Percentiles rank a stretch among this genome's conserved stretches.
phyloP scores from a whole-genome alignment of 2,329 filamentous ascomycete genomes.

The Aspergillus fumigatiaffinis region DNA sequence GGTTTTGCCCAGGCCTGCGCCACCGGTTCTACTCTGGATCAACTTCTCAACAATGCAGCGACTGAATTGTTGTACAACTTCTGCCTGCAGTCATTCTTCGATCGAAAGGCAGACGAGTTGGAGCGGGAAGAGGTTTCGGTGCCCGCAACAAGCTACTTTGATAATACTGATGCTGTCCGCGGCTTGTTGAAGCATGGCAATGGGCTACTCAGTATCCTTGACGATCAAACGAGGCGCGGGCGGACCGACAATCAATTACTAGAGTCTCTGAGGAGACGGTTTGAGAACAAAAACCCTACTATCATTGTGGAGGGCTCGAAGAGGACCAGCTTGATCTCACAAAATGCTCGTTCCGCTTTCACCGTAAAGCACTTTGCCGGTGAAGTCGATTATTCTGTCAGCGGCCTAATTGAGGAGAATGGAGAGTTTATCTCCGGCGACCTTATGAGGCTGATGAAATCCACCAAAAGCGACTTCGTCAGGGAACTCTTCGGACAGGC shows the following conservation, averaged over 20 bases:
- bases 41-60: constrained; percentile 90
- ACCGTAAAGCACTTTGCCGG: constrained; percentile 94
- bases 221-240: constrained; percentile 89
- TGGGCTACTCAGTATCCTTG: constrained; percentile 86
- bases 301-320: constrained; percentile 75
- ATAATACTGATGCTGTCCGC: constrained; percentile 91
- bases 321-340: constrained; percentile 84
- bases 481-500: constrained; percentile 93
- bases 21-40: constrained; percentile 82
- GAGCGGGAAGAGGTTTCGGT: constrained; percentile 92
- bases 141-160: constrained; percentile 91
- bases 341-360: constrained; percentile 76
- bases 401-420: constrained; percentile 88
- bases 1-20: constrained; percentile 83
- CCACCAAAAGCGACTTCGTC: constrained; percentile 84
- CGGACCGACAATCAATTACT: constrained; percentile 85
- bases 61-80: constrained; percentile 91
- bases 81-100: constrained; percentile 92
- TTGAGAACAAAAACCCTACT: constrained; percentile 89
- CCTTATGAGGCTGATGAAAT: constrained; percentile 87
- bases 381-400: constrained; percentile 89
- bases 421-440: constrained; percentile 94
- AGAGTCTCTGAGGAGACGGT: constrained; percentile 86
- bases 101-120: constrained; percentile 85
- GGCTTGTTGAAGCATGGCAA: constrained; percentile 90